These are phyloP conservation scores for Daphne laureola DNA, from an alignment of 441 rosid species.

Conservation along the genomic window DNA sequence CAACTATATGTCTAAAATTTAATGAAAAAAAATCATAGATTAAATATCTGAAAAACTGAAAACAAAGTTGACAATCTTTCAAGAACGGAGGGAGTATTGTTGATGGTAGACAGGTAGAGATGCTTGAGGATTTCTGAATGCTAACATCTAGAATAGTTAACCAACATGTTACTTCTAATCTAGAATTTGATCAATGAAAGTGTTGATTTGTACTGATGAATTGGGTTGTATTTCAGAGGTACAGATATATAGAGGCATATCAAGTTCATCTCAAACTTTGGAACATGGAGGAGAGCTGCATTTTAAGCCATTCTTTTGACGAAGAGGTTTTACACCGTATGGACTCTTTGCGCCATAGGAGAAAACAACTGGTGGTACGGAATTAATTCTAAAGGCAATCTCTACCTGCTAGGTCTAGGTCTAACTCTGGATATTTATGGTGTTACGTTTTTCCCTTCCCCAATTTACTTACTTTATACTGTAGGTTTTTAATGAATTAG, in stretches of 20 bases:
- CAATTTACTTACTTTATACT: too few species aligned
- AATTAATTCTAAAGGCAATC: constrained; percentile 16
- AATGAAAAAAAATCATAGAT: too few species aligned
- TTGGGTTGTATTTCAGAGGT: constrained; percentile 48
- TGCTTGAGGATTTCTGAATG: too few species aligned
- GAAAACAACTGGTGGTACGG: constrained; percentile 61
- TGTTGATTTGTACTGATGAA: constrained; percentile 13
- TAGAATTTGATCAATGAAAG: neutral
- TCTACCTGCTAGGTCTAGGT: constrained; percentile 4
- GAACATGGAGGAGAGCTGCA: constrained; percentile 49
- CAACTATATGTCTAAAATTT: too few species aligned
- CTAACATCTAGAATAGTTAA: neutral
- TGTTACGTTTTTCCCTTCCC: too few species aligned
- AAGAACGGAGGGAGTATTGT: too few species aligned
- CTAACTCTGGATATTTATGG: neutral
- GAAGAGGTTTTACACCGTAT: constrained; percentile 50
- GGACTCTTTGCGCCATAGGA: constrained; percentile 59
- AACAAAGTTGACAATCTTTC: too few species aligned
- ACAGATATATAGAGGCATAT: constrained; percentile 78
- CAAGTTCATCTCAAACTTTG: constrained; percentile 62
- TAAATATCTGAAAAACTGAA: too few species aligned
- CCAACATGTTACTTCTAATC: neutral
- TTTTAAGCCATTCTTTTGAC: constrained; percentile 28
- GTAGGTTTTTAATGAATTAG: too few species aligned
- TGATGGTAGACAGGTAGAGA: too few species aligned